phyloP scores from a whole-genome alignment of 2,329 filamentous ascomycete species.

The Trichoderma sp. region DNA sequence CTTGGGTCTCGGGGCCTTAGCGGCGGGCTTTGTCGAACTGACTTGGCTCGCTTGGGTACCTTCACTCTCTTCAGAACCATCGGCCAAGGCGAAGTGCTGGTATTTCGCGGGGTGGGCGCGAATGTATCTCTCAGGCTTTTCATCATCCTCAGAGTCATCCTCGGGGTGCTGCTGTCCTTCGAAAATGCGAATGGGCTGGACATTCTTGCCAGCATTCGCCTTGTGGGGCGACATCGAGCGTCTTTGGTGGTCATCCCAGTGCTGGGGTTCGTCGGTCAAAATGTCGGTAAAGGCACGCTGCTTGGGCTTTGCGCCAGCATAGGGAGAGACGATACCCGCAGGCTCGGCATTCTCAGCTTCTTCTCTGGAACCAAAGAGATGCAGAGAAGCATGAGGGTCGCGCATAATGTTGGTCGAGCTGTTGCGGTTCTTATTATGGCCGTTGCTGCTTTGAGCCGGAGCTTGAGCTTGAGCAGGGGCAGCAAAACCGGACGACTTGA shows the following conservation, averaged over 20 bases:
- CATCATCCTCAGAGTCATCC: constrained; percentile 43
- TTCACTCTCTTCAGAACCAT: constrained; percentile 59
- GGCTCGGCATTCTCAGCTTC: constrained; percentile 54
- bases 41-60: not conserved
- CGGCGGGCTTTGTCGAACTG: constrained; percentile 43
- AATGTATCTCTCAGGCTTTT: constrained; percentile 46
- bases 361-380: constrained; percentile 73
- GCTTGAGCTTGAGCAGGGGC: constrained; percentile 35
- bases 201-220: constrained; percentile 60
- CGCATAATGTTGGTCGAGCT: constrained; percentile 57
- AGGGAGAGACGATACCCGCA: constrained; percentile 58
- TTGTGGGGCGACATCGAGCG: constrained; percentile 55
- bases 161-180: constrained; percentile 52
- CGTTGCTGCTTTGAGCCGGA: constrained; percentile 35
- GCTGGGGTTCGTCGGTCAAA: constrained; percentile 54
- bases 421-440: constrained; percentile 45
- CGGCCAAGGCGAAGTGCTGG: constrained; percentile 80
- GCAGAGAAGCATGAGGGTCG: constrained; percentile 70
- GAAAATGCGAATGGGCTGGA: constrained; percentile 64
- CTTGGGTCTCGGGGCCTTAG: constrained; percentile 47
- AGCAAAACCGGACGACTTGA: constrained; percentile 49
- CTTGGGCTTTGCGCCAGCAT: constrained; percentile 58
- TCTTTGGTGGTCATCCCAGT: constrained; percentile 51
- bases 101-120: constrained; percentile 77
- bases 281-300: constrained; percentile 77